Percentiles rank a stretch among this genome's conserved stretches.
Conservation (phyloP, 768 basidiomycete species). For the Hypholoma sublateritium region DNA sequence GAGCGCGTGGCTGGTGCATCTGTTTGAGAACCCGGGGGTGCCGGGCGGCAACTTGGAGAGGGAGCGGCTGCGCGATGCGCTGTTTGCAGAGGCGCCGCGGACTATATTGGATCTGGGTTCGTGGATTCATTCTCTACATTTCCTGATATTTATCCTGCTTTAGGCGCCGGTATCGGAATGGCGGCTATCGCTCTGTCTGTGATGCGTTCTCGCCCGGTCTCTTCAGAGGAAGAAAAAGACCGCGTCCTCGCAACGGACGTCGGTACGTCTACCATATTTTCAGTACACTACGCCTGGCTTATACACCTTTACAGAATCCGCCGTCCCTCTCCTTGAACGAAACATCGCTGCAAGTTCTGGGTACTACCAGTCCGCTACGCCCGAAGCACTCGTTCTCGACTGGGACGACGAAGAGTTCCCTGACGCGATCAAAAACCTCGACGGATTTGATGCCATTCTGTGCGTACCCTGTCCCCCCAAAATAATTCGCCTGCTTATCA, state of each 20-base stretch:
- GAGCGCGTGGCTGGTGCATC: constrained; percentile 69
- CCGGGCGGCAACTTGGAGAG: constrained; percentile 3
- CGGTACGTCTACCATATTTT: constrained; percentile 40
- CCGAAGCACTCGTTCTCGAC: constrained; percentile 53
- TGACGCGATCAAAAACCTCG: constrained; percentile 34
- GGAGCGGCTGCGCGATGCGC: constrained; percentile 18
- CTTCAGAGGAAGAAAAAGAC: constrained; percentile 8
- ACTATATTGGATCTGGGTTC: constrained; percentile 72
- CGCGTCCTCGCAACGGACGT: constrained; percentile 62
- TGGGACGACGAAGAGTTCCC: constrained; percentile 72
- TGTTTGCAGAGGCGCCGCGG: constrained; percentile 40
- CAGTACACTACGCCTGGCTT: not conserved
- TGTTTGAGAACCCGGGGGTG: constrained; percentile 20
- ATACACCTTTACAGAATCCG: constrained; percentile 59
- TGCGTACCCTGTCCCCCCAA: constrained; percentile 34
- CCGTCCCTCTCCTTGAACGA: constrained; percentile 73
- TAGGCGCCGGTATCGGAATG: constrained; percentile 86
- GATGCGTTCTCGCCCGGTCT: constrained; percentile 40
- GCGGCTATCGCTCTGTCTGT: constrained; percentile 68
- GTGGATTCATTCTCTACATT: constrained; percentile 11
- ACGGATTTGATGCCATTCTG: constrained; percentile 67
- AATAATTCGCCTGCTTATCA: not conserved
- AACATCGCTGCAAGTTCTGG: constrained; percentile 55
- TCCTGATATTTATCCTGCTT: not conserved
- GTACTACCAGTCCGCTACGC: constrained; percentile 30